Percentiles rank a stretch among this genome's conserved stretches.
phyloP scores from a whole-genome alignment of 371 early-diverging fungal genomes.

The Smittium mucronatum region DNA sequence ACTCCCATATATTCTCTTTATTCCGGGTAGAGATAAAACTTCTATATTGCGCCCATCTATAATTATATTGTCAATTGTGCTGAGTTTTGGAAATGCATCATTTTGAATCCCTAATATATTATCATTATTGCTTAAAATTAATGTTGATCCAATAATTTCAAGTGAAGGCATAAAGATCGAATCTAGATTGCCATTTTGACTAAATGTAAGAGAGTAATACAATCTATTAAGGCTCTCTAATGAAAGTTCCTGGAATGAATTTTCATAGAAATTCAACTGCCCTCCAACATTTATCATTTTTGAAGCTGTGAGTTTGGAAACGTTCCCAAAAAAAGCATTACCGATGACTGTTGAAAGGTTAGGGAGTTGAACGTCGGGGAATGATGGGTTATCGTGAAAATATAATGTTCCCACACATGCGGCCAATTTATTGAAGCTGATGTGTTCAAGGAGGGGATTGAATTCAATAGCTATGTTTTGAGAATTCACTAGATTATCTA shows the following conservation, averaged over 20 bases:
- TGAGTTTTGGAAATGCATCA: too few relatives aligned
- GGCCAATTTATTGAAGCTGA: not conserved
- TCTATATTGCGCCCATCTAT: too few relatives aligned
- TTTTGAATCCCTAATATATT: too few relatives aligned
- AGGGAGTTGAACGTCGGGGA: not conserved
- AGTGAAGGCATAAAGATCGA: too few relatives aligned
- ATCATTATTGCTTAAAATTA: too few relatives aligned
- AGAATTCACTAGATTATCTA: not conserved
- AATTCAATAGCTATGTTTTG: not conserved
- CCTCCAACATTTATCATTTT: not conserved
- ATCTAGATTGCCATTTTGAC: too few relatives aligned
- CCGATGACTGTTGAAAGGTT: not conserved
- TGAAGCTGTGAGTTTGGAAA: not conserved
- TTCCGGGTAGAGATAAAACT: too few relatives aligned
- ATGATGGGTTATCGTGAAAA: not conserved
- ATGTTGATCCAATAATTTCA: too few relatives aligned
- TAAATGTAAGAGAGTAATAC: too few relatives aligned
- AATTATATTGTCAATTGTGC: too few relatives aligned
- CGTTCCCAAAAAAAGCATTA: not conserved
- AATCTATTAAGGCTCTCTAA: not conserved
- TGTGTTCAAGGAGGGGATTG: not conserved
- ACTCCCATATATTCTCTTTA: too few relatives aligned
- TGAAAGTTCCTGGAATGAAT: not conserved
- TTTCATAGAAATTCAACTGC: not conserved
- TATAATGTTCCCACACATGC: not conserved